Evolutionary conservation across 1,139 yeast genomes (phyloP).

Genomic region (Hyphopichia buzzinii): DNA sequence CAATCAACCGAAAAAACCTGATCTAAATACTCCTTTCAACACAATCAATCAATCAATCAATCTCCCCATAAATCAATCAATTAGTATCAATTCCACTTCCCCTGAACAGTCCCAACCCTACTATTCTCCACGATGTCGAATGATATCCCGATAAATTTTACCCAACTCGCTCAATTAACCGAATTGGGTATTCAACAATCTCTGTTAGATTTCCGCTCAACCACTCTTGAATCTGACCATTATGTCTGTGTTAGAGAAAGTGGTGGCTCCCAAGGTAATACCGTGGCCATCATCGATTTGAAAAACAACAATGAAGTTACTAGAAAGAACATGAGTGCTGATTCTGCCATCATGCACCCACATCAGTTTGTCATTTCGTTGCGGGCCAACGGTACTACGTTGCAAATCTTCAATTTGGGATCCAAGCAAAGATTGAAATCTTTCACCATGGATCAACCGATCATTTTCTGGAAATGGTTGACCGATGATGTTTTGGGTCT

Average conservation of each 20-base stretch:
- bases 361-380: conserved; percentile 81
- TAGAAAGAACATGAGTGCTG: conserved; percentile 95
- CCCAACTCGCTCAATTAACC: conserved; percentile 88
- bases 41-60: conserved; percentile 6
- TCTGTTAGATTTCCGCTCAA: conserved; percentile 87
- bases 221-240: conserved; percentile 90
- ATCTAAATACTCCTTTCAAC: background rate
- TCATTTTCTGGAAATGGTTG: conserved; percentile 96
- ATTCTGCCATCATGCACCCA: conserved; percentile 97
- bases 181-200: conserved; percentile 79
- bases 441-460: conserved; percentile 82
- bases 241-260: conserved; percentile 88
- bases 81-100: conserved; percentile 5
- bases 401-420: conserved; percentile 89
- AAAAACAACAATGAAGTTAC: conserved; percentile 69
- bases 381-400: conserved; percentile 93
- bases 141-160: conserved; percentile 93
- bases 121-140: conserved; percentile 22
- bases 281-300: conserved; percentile 90
- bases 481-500: conserved; percentile 72
- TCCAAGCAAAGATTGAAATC: conserved; percentile 88
- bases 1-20: conserved; percentile 3
- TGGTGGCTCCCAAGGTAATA: conserved; percentile 62
- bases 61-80: conserved; percentile 6
- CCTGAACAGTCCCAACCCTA: background rate